Evolutionary conservation across 2,329 filamentous ascomycete genomes (phyloP).

Genomic region (Claviceps capensis): DNA sequence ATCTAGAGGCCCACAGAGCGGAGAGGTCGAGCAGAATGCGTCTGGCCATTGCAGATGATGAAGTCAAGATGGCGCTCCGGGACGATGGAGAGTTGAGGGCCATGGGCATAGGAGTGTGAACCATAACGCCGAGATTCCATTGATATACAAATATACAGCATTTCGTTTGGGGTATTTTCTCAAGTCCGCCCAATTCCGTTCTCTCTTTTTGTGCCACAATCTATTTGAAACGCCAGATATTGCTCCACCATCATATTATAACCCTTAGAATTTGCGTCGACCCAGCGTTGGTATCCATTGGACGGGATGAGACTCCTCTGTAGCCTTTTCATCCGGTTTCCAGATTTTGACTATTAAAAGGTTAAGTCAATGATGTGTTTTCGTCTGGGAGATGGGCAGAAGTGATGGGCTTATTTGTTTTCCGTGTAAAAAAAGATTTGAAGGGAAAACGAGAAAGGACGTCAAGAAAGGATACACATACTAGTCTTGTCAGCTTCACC

Average conservation of each 20-base stretch:
- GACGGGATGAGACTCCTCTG: conserved; percentile 78
- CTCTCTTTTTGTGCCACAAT: not conserved
- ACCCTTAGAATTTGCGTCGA: conserved; percentile 54
- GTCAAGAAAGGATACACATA: conserved; percentile 20
- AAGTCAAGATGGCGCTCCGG: conserved; percentile 74
- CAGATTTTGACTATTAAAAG: conserved; percentile 67
- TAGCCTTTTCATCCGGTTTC: conserved; percentile 86
- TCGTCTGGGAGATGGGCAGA: conserved; percentile 7
- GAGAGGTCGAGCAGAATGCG: conserved; percentile 81
- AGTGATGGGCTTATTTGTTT: no score
- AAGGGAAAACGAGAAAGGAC: not conserved
- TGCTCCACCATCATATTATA: no score
- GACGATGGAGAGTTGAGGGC: conserved; percentile 80
- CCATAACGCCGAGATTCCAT: conserved; percentile 2
- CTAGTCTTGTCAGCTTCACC: conserved; percentile 95
- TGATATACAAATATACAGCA: conserved; percentile 11
- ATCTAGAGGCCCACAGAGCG: conserved; percentile 65
- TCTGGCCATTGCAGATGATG: conserved; percentile 77
- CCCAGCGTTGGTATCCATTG: conserved; percentile 80
- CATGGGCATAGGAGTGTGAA: conserved; percentile 45
- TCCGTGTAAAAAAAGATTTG: no score
- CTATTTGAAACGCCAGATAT: not conserved
- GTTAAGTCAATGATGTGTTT: conserved; percentile 42
- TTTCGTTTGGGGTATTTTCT: conserved; percentile 4
- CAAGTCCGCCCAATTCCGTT: not conserved